phyloP scores from a whole-genome alignment of 148 eudicot species.

The Hydrangea macrophylla region DNA sequence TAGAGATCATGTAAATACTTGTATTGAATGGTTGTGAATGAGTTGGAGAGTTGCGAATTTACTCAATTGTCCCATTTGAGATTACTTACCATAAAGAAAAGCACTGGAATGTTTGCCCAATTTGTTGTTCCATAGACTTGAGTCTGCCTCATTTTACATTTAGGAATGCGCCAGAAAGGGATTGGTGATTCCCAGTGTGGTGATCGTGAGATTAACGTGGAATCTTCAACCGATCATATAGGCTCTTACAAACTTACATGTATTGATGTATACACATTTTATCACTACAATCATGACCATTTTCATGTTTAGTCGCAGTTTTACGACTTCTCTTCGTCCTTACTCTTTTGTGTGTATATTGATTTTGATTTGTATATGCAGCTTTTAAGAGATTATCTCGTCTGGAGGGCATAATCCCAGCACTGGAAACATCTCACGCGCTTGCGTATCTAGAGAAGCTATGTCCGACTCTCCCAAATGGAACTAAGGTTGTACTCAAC shows the following conservation, averaged over 20 bases:
- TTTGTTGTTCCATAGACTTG: background rate
- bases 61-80: background rate
- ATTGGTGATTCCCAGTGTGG: background rate
- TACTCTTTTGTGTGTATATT: background rate
- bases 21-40: no score
- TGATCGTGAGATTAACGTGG: background rate
- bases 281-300: background rate
- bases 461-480: conserved; percentile 79
- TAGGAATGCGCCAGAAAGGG: background rate
- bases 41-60: background rate
- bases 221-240: background rate
- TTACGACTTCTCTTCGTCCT: background rate
- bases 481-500: conserved; percentile 77
- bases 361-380: conserved; percentile 21
- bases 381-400: conserved; percentile 90
- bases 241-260: no score
- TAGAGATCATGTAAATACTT: background rate
- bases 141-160: background rate
- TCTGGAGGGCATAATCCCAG: conserved; percentile 93
- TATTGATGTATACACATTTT: background rate
- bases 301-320: background rate
- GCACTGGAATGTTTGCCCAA: background rate
- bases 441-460: conserved; percentile 82
- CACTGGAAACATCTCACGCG: conserved; percentile 97
- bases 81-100: background rate